Evolutionary conservation across 345 rosid species (phyloP), one percentile per base, ranked within the genome.

Genomic region (Fremontodendron californicum): DNA sequence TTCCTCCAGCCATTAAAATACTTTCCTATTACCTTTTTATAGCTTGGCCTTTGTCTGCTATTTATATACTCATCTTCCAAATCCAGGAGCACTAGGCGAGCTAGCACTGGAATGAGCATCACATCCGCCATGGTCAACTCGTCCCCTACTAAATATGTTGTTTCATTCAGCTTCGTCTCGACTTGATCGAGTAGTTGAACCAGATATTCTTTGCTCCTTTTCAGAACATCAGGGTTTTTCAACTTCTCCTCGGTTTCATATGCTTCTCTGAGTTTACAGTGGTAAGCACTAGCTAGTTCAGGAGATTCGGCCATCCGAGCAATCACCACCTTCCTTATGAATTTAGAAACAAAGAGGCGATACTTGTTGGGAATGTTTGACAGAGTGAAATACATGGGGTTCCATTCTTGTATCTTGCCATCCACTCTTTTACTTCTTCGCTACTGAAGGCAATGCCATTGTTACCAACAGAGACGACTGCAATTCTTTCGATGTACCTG

Each of bases 101-200:
- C 88, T 39, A 95, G 83, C 27, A 93, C 86, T 0, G 99, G 98
- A 63, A 92, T 80, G 21, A 95, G 84, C 89, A 85, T 84, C 25
- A 88, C 90, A 46, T 95, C 99, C 23, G 97, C 99, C 93, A 90
- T 84, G 65, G 94, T 88, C 83, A 93, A 95, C 81, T 89, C 99
- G 21, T 87, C 84, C 75, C 98, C 97, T 4, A 82, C 88, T 75
- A 95, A 66, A 83, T 89, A 88, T 2, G 79, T 54, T 0, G 92
- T 85, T 43, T 83, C 86, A 1, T 70, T 84, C 73, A 92, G 86
- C 84, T 86, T 86, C 10, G 71, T 79, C 75, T 95, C 97, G 5
- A 88, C 89, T 74, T 92, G 96, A 78, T 92, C 89, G 0, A 90
- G 91, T 75, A 95, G 87, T 76, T 77, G 78, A 65, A 82, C 37